A percentile compares a stretch with the other conserved stretches of the same genome.
These are phyloP conservation scores for Penicillium sp. DNA, from an alignment of 2,329 filamentous ascomycete genomes.

Conservation along the genomic window DNA sequence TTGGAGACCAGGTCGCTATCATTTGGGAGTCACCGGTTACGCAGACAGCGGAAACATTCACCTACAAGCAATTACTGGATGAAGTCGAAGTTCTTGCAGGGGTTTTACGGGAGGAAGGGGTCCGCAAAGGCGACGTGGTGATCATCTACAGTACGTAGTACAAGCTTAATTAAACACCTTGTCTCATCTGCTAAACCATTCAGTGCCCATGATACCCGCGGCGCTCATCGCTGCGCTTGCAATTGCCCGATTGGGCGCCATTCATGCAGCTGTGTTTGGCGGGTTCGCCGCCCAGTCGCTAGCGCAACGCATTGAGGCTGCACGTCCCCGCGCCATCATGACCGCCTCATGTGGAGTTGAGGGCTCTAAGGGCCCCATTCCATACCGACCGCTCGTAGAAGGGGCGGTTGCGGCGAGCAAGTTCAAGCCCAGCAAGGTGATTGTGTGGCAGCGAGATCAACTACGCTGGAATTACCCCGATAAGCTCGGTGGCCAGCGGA, in stretches of 20 bases:
- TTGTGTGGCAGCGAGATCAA: slow-evolving; percentile 84
- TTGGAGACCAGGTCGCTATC: slow-evolving; percentile 72
- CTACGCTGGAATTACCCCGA: slow-evolving; percentile 70
- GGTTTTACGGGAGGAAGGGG: slow-evolving; percentile 77
- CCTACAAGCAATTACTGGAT: slow-evolving; percentile 71
- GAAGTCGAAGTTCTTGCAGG: slow-evolving; percentile 83
- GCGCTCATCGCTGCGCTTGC: slow-evolving; percentile 85
- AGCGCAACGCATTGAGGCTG: slow-evolving; percentile 85
- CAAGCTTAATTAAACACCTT: slow-evolving; percentile 7
- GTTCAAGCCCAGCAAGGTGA: slow-evolving; percentile 70
- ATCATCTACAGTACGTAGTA: slow-evolving; percentile 74
- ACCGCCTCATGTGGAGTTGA: slow-evolving; percentile 93
- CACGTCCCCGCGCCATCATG: slow-evolving; percentile 71
- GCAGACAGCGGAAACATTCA: slow-evolving; percentile 67
- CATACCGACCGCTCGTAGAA: slow-evolving; percentile 75
- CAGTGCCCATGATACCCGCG: slow-evolving; percentile 93
- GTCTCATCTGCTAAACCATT: neutral
- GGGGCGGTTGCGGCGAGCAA: slow-evolving; percentile 67
- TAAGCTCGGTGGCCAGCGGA: slow-evolving; percentile 67
- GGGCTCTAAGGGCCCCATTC: slow-evolving; percentile 73
- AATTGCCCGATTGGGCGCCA: slow-evolving; percentile 75
- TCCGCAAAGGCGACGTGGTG: slow-evolving; percentile 80
- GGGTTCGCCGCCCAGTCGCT: slow-evolving; percentile 81
- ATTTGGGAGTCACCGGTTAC: slow-evolving; percentile 88
- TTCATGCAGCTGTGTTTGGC: slow-evolving; percentile 91